Percentiles rank a stretch among this genome's conserved stretches.
Evolutionary conservation across 306 rosid species (phyloP).

Genomic region (Hippophae rhamnoides): DNA sequence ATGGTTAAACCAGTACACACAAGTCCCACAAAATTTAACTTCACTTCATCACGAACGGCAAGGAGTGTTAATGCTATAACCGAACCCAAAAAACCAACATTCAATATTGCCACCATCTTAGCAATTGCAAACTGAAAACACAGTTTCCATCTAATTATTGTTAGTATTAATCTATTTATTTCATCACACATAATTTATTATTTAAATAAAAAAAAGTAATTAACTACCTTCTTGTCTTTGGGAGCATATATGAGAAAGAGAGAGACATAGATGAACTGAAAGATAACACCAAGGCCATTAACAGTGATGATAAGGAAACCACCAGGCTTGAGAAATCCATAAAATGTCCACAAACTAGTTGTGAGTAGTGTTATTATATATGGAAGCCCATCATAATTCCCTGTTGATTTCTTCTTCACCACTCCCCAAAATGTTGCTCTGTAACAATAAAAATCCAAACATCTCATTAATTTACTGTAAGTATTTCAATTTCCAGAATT

Average conservation of each 20-base stretch:
- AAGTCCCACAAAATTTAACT: slow-evolving; percentile 33
- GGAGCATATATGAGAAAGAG: slow-evolving; percentile 42
- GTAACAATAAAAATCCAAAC: too few relatives aligned
- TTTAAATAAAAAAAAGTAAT: neutral
- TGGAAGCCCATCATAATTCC: slow-evolving; percentile 32
- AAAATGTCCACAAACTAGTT: slow-evolving; percentile 50
- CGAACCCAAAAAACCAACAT: slow-evolving; percentile 34
- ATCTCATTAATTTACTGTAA: too few relatives aligned
- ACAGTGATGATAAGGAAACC: slow-evolving; percentile 36
- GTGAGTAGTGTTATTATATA: slow-evolving; percentile 36
- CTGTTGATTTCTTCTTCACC: slow-evolving; percentile 50
- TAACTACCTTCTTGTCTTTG: slow-evolving; percentile 31
- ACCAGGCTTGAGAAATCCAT: slow-evolving; percentile 40
- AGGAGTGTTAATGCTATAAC: slow-evolving; percentile 31
- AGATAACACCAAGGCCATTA: slow-evolving; percentile 36
- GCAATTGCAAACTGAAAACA: slow-evolving; percentile 23
- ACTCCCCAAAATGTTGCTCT: slow-evolving; percentile 38
- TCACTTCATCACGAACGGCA: slow-evolving; percentile 26
- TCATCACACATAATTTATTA: too few relatives aligned
- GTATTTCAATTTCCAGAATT: too few relatives aligned
- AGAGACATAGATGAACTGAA: slow-evolving; percentile 33
- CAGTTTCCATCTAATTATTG: neutral
- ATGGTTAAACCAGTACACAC: slow-evolving; percentile 31
- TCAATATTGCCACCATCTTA: slow-evolving; percentile 20
- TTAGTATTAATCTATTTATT: neutral